Evolutionary conservation across 768 basidiomycete genomes (phyloP), one percentile per base, ranked within the genome.

Genomic region (Amanita rimosa): DNA sequence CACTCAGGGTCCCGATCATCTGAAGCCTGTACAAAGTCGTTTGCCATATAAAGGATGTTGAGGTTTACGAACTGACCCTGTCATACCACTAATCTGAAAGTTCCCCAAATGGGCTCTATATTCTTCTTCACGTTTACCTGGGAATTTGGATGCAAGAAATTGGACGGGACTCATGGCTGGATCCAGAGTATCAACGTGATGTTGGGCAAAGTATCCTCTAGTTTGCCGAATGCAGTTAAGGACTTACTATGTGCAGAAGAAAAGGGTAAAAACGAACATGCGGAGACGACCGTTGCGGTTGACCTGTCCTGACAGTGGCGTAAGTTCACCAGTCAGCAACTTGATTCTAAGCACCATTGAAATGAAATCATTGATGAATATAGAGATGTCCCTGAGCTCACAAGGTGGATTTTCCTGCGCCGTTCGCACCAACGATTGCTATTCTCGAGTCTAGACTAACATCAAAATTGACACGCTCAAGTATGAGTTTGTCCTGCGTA

Each of bases 21-120:
- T 97, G 95, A 55, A 98, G 64, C 27, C 84, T 86, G 44, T 53
- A 41, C 9, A 41, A 6, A 21, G 9, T 1, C 22, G 14, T 49
- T 24, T 46, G 26, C 24, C 22, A 54, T 31, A 35, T 40, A 31
- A 19, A 50, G 19, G 33, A 46, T 17, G 41, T 10, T 10, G 40
- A 10, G 46, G 40, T 14, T 38, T 14, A 41, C 4, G 21, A 29
- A 58, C 70, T 33, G 44, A 85, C 87, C 89, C 87, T 1, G 93
- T 95, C 80, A 95, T 83, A 37, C 93, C 92, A 52, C 89, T 96
- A 58, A 97, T 95, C 57, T 96, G 94, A 70, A 98, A 96, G 51
- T 94, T 92, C 5, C 95, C 96, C 10, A 99, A 73, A 67, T 98
- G 96, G n/a, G 67, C 64, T 53, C 96, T 77, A 63, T 98, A 98